A percentile compares a stretch with the other conserved stretches of the same genome.
Conservation (phyloP, 805 yeast genomes). For the Candida ulmi region DNA sequence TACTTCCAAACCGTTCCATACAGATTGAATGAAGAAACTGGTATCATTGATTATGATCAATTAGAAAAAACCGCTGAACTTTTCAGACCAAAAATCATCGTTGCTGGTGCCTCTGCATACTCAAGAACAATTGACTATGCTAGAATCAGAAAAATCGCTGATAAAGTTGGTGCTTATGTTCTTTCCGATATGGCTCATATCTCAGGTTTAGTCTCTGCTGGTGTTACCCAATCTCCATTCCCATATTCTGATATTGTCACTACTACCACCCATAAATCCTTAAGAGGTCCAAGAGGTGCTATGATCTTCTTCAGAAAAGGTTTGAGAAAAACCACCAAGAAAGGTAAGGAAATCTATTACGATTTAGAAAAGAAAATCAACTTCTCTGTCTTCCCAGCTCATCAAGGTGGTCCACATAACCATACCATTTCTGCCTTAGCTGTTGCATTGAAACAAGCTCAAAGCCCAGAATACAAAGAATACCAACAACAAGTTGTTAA, state of each 20-base stretch:
- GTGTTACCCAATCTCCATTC: constrained; percentile 90
- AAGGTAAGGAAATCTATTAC: constrained; percentile 78
- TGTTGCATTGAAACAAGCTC: constrained; percentile 89
- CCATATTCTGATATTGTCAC: constrained; percentile 93
- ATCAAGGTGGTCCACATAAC: constrained; percentile 99
- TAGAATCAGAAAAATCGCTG: constrained; percentile 87
- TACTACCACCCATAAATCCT: constrained; percentile 94
- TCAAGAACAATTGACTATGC: constrained; percentile 85
- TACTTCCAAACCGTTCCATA: constrained; percentile 98
- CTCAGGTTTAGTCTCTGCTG: constrained; percentile 93
- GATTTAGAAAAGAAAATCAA: constrained; percentile 90
- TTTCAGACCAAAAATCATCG: constrained; percentile 90
- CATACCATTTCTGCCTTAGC: constrained; percentile 96
- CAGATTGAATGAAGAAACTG: constrained; percentile 80
- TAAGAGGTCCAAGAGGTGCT: constrained; percentile 99
- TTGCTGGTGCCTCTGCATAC: constrained; percentile 97
- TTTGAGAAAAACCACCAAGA: constrained; percentile 71
- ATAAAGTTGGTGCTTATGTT: constrained; percentile 87
- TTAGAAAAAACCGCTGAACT: constrained; percentile 76
- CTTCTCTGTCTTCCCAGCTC: constrained; percentile 98
- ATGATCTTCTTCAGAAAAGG: constrained; percentile 97
- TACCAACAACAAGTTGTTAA: constrained; percentile 80
- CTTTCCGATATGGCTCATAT: constrained; percentile 97
- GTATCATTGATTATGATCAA: constrained; percentile 86
- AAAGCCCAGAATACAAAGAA: constrained; percentile 78